A percentile compares a stretch with the other conserved stretches of the same genome.
These are phyloP conservation scores for Neodidymelliopsis sp. DNA, from an alignment of 2,329 filamentous ascomycete genomes.

Conservation along the genomic window DNA sequence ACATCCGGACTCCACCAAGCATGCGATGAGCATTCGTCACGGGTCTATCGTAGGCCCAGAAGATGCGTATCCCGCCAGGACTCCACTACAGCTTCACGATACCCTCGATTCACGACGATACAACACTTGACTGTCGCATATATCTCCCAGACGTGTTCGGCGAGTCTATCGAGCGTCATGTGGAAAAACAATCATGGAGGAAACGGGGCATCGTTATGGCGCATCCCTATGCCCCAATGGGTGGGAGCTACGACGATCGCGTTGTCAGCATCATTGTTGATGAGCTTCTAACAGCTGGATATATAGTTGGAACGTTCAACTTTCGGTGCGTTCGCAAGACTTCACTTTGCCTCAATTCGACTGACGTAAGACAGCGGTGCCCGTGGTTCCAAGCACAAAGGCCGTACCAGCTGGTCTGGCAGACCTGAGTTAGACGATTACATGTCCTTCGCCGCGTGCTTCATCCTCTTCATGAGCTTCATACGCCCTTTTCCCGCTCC, in stretches of 20 bases:
- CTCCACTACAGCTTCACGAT: slow-evolving; percentile 71
- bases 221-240: slow-evolving; percentile 89
- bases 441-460: slow-evolving; percentile 79
- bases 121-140: slow-evolving; percentile 78
- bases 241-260: slow-evolving; percentile 83
- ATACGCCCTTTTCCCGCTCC: slow-evolving; percentile 49
- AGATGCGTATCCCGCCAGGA: slow-evolving; percentile 36
- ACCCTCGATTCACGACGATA: slow-evolving; percentile 83
- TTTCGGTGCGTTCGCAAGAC: slow-evolving; percentile 70
- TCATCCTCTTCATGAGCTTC: slow-evolving; percentile 74
- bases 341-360: not conserved
- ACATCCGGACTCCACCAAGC: slow-evolving; percentile 6
- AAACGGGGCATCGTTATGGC: slow-evolving; percentile 72
- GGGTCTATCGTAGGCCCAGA: slow-evolving; percentile 36
- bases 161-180: slow-evolving; percentile 13
- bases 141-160: slow-evolving; percentile 64
- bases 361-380: slow-evolving; percentile 70
- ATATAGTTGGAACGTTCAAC: slow-evolving; percentile 86
- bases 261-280: slow-evolving; percentile 73
- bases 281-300: slow-evolving; percentile 73
- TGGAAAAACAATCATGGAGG: slow-evolving; percentile 31
- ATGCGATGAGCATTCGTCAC: slow-evolving; percentile 32
- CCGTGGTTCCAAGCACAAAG: slow-evolving; percentile 66
- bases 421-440: slow-evolving; percentile 85
- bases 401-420: slow-evolving; percentile 86